phyloP scores from a whole-genome alignment of 768 basidiomycete species.

The Leccinellum luteum region DNA sequence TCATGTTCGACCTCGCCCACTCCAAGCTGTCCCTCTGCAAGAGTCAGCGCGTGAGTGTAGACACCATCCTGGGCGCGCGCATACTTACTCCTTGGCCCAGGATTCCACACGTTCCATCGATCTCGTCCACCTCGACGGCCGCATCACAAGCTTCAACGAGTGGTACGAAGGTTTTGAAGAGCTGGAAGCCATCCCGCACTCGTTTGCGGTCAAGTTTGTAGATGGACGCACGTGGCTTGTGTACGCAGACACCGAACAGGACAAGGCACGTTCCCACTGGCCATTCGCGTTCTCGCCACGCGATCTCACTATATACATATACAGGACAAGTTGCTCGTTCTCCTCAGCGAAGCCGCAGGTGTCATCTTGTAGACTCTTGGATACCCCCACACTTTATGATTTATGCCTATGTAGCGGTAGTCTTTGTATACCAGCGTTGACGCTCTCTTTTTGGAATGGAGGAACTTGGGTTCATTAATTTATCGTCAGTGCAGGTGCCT shows the following conservation, averaged over 20 bases:
- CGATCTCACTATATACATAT: neutral
- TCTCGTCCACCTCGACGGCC: conserved; percentile 45
- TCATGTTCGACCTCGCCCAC: conserved; percentile 47
- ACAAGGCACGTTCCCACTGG: conserved; percentile 44
- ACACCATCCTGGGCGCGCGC: neutral
- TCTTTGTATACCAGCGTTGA: conserved; percentile 3
- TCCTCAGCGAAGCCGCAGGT: conserved; percentile 29
- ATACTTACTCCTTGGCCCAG: conserved; percentile 16
- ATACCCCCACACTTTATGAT: conserved; percentile 12
- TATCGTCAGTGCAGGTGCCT: neutral
- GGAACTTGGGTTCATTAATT: neutral
- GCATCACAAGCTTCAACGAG: conserved; percentile 49
- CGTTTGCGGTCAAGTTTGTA: conserved; percentile 63
- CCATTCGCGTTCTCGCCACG: neutral
- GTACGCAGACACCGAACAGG: conserved; percentile 61
- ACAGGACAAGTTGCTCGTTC: conserved; percentile 28
- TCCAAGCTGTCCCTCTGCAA: conserved; percentile 46
- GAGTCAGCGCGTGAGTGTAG: conserved; percentile 44
- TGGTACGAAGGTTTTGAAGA: conserved; percentile 71
- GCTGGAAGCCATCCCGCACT: conserved; percentile 59
- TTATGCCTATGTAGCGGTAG: conserved; percentile 19
- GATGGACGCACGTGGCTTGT: conserved; percentile 52
- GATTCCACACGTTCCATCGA: conserved; percentile 29
- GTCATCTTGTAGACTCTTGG: conserved; percentile 22
- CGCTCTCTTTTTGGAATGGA: neutral